Evolutionary conservation across 192 early-diverging fungal genomes (phyloP), one percentile per base, ranked within the genome.

Genomic region (Backusella tarrabulga): DNA sequence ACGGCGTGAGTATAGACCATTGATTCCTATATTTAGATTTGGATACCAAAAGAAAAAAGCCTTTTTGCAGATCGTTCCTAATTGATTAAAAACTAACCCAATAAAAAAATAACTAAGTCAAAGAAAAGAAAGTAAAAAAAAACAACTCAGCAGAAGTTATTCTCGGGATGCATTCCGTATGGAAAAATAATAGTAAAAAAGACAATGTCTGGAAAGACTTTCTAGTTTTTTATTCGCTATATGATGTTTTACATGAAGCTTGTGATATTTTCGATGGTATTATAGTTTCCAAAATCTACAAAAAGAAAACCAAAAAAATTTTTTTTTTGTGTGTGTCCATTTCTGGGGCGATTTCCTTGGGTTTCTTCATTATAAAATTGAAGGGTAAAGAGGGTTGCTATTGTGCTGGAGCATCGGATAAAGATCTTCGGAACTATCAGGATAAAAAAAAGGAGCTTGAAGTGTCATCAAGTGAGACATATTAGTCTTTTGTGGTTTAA

Each of bases 371-470:
- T 68, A 68, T 34, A 68, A 36, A 68, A 68, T 50, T 21, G 38
- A 70, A 70, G 35, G 35, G 26, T 63, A 63, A 63, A 63, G 56
- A 63, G 56, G 56, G n/a, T 14, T 63, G 12, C 11, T 26, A 29
- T 63, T 63, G 26, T 63, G 72, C 14, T 50, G 71, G 11, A 50
- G 8, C 71, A 72, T 52, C 42, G 19, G 23, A 73, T 73, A 73
- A 34, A 60, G 44, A 19, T 73, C 72, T 73, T 73, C 32, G 35
- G 52, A 23, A 46, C 23, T 46, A 72, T 38, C 29, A 66, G 70
- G 77, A 79, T 79, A 79, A 40, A 67, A 79, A 40, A 74, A 79
- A 32, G 77, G 77, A 52, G 72, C 77, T 42, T 78, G 77, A 21
- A 78, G 56, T n/a, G 42, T 67, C 77, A 72, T 72, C n/a, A 66